Conservation (phyloP, 2,329 filamentous ascomycete genomes). For the Ploettnerulaceae sp. region DNA sequence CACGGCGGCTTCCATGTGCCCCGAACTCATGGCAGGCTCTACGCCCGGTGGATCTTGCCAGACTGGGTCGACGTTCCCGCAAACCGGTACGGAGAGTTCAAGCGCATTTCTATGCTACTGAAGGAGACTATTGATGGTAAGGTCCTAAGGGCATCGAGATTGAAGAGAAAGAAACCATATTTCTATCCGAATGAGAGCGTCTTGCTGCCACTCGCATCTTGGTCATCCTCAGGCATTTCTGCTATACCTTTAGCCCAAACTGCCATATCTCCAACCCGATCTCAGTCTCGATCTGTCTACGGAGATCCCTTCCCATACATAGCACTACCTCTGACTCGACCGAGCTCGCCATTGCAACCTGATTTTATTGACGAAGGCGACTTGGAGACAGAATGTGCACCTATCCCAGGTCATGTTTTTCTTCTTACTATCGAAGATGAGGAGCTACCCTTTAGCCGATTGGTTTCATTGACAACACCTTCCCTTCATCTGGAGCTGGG, state of each 20-base stretch:
- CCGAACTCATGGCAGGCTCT: constrained; percentile 41
- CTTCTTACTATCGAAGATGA: constrained; percentile 5
- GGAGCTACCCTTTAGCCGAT: constrained; percentile 14
- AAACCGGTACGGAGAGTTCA: constrained; percentile 8
- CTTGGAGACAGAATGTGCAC: background rate
- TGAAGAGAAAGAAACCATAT: constrained; percentile 12
- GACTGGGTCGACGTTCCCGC: constrained; percentile 23
- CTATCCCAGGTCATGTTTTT: constrained; percentile 6
- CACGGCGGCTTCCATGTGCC: constrained; percentile 41
- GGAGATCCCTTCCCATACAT: constrained; percentile 5
- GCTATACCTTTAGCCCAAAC: constrained; percentile 6
- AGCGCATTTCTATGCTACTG: constrained; percentile 8
- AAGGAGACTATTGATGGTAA: constrained; percentile 16
- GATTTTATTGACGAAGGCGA: background rate
- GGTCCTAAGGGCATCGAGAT: constrained; percentile 9
- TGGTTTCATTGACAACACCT: constrained; percentile 9
- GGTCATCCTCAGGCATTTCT: constrained; percentile 14
- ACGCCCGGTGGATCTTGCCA: constrained; percentile 43
- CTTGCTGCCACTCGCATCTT: constrained; percentile 14
- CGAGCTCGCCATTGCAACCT: constrained; percentile 9
- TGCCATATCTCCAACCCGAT: constrained; percentile 16
- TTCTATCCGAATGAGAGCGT: constrained; percentile 16
- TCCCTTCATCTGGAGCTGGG: constrained; percentile 12
- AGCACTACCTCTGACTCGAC: constrained; percentile 14
- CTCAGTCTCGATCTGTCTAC: background rate